These are phyloP conservation scores for Phalaenopsis equestris DNA, from an alignment of 106 monocot species.

Conservation along the genomic window DNA sequence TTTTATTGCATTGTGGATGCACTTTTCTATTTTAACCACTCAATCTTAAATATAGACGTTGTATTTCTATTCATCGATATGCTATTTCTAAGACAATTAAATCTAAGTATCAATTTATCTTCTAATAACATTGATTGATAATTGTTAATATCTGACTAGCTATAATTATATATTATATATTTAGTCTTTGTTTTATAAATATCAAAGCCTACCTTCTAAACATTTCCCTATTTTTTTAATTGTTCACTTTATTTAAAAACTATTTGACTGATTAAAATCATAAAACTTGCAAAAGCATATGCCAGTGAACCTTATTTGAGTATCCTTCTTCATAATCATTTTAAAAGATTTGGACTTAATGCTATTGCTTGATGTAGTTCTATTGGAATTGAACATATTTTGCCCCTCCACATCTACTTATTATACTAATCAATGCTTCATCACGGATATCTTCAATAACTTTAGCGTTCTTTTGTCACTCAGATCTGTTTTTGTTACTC, in stretches of 20 bases:
- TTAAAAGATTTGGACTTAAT: not conserved
- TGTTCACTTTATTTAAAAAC: not conserved
- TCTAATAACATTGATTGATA: not conserved
- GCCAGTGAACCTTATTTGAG: not conserved
- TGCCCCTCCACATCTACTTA: not conserved
- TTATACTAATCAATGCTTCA: not conserved
- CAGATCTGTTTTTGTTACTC: too few species aligned
- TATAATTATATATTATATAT: not conserved
- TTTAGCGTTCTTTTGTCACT: too few species aligned
- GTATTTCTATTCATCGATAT: not conserved
- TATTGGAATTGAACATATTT: not conserved
- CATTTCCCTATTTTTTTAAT: not conserved
- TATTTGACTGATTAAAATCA: not conserved
- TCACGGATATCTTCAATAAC: too few species aligned
- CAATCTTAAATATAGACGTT: not conserved
- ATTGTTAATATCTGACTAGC: not conserved
- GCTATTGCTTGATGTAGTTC: not conserved
- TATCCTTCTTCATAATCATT: not conserved
- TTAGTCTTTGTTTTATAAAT: not conserved
- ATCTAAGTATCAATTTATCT: not conserved
- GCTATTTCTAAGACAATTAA: not conserved
- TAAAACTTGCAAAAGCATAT: not conserved
- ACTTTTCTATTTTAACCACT: not conserved
- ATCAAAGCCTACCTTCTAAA: too few species aligned
- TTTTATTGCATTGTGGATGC: not conserved